These are phyloP conservation scores for Saccharomycopsis oosterbeekiorum DNA, from an alignment of 805 yeast genomes.

Conservation along the genomic window DNA sequence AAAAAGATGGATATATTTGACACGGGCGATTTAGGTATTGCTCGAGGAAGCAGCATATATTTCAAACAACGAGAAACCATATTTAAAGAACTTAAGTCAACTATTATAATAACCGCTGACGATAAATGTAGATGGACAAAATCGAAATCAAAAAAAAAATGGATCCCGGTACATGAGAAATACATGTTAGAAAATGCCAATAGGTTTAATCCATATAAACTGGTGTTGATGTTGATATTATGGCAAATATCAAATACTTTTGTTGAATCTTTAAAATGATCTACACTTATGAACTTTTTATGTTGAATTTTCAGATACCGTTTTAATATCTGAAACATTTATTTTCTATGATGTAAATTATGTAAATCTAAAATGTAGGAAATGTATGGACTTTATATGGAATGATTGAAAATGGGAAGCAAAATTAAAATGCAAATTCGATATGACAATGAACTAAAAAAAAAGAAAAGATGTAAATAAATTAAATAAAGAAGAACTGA, in stretches of 20 bases:
- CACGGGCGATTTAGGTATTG: slow-evolving; percentile 72
- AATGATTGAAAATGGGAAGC: neutral
- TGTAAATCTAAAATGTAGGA: neutral
- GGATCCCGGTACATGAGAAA: slow-evolving; percentile 59
- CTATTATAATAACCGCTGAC: neutral
- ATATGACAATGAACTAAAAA: neutral
- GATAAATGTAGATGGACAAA: slow-evolving; percentile 29
- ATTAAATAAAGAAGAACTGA: neutral
- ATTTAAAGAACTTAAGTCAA: slow-evolving; percentile 23
- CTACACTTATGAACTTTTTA: too few species aligned
- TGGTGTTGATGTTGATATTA: slow-evolving; percentile 56
- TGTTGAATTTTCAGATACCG: neutral
- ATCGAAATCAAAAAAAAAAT: slow-evolving; percentile 41
- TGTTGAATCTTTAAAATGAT: slow-evolving; percentile 27
- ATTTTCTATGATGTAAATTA: neutral
- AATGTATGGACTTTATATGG: too few species aligned
- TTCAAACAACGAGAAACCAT: slow-evolving; percentile 37
- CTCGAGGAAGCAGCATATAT: slow-evolving; percentile 67
- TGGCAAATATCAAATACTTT: slow-evolving; percentile 64
- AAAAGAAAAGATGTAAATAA: neutral
- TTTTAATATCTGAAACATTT: neutral
- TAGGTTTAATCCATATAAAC: slow-evolving; percentile 53
- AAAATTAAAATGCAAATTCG: neutral
- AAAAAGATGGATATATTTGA: slow-evolving; percentile 63
- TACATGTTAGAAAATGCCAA: slow-evolving; percentile 46